Base-by-base conservation (phyloP, 2,329 filamentous ascomycete species). In the Fusarium sororula region DNA sequence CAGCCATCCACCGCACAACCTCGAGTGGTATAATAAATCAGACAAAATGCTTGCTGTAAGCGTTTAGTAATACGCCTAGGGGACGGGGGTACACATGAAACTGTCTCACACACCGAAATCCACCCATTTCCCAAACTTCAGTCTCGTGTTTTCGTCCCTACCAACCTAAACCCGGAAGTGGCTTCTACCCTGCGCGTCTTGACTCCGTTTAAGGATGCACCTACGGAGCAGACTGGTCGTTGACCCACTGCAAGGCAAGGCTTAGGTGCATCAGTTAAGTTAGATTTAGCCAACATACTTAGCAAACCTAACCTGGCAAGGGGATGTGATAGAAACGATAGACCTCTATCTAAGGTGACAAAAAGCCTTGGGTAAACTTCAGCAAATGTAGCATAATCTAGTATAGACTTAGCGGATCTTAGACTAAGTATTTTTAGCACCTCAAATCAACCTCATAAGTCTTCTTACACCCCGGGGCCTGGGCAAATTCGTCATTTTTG, bases 161-260 rank as follows among this genome's bases (percentile, higher is more conserved):
- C 9, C 9, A 30, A 44, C 41, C 24, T 45, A 30, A 20, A 50
- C 28, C 17, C 44, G 44, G 63, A 72, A 59, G 58, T 63, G 68
- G 56, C 50, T 61, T 53, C 35, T 56, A 38, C 28, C 38, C 24
- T 37, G 38, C 32, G 38, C 30, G 22, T 30, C 14, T 22, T n/a
- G 20, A 48, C 44, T 63, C 37, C 30, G 37, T n/a, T 28, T 48
- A 41, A 42, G 39, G 42, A 39, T 30, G 10, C 10, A 30, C 28
- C 28, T 30, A 30, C 10, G 10, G 10, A 30, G 28, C 12, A 30
- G 10, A 30, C 28, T 30, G 30, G 35, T 60, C 26, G 22, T 48
- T 35, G 66, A 32, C 48, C 66, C 56, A 67, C 57, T 30, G 32
- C 39, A 53, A 58, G 28, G 41, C n/a, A 69, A 26, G 30, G 39